Evolutionary conservation across 495 filamentous ascomycete species (phyloP).

Genomic region (Aspergillus hancockii): DNA sequence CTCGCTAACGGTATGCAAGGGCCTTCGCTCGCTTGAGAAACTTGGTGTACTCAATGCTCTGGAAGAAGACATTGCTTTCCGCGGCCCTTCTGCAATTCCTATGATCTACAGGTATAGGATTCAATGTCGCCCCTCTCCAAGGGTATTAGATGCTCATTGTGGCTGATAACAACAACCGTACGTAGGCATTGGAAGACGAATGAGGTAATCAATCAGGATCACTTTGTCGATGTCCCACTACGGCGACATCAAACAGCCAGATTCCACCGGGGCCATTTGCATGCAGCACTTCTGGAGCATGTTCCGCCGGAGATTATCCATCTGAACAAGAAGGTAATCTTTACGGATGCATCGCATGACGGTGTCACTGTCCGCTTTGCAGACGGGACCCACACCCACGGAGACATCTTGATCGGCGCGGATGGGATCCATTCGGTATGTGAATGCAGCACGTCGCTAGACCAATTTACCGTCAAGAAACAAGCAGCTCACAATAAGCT

Average conservation of each 20-base stretch:
- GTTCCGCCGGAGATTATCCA: constrained; percentile 35
- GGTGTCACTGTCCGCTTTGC: constrained; percentile 30
- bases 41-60: constrained; percentile 44
- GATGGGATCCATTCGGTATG: constrained; percentile 39
- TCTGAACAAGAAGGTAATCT: constrained; percentile 21
- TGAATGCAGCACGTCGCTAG: background rate
- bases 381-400: constrained; percentile 30
- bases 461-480: background rate
- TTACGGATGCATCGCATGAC: constrained; percentile 18
- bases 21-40: constrained; percentile 48
- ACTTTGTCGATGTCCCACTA: constrained; percentile 35
- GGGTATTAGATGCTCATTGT: background rate
- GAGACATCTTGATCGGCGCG: constrained; percentile 36
- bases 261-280: constrained; percentile 49
- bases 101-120: constrained; percentile 30
- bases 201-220: constrained; percentile 43
- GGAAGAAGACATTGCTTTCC: constrained; percentile 39
- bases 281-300: constrained; percentile 44
- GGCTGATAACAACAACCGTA: background rate
- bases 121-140: background rate
- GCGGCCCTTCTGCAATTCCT: constrained; percentile 41
- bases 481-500: background rate
- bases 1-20: constrained; percentile 20
- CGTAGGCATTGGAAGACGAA: constrained; percentile 45
- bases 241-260: constrained; percentile 47